Percentiles rank a stretch among this genome's conserved stretches.
Evolutionary conservation across 352 stramenopile genomes (phyloP).

Genomic region (Phytophthora boehmeriae): DNA sequence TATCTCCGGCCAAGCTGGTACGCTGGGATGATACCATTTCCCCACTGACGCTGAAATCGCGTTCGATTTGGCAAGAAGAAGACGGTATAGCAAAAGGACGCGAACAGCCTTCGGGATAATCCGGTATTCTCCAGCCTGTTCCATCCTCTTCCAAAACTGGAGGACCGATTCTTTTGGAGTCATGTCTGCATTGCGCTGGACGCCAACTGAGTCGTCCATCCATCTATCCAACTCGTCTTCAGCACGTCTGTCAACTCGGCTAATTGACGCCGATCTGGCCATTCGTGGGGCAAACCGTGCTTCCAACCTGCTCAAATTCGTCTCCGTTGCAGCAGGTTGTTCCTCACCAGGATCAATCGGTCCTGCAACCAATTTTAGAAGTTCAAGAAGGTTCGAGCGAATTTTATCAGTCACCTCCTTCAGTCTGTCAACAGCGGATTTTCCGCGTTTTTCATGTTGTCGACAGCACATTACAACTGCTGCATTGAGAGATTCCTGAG

Average conservation of each 20-base stretch:
- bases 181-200: background rate
- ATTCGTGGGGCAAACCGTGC: background rate
- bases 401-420: background rate
- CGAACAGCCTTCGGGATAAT: background rate
- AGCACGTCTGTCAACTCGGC: background rate
- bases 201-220: background rate
- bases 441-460: background rate
- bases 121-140: background rate
- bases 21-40: background rate
- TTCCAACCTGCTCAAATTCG: background rate
- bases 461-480: background rate
- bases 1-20: no score
- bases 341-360: background rate
- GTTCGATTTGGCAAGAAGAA: background rate
- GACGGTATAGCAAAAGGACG: background rate
- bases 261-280: background rate
- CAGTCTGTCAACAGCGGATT: background rate
- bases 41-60: background rate
- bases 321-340: background rate
- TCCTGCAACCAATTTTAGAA: background rate
- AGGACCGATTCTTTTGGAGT: background rate
- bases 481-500: background rate
- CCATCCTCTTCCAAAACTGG: background rate
- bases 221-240: no score
- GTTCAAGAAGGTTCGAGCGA: background rate